Evolutionary conservation across 108 stramenopile genomes (phyloP), one percentile per base, ranked within the genome.

Genomic region (Pseudonitzschia pungens): DNA sequence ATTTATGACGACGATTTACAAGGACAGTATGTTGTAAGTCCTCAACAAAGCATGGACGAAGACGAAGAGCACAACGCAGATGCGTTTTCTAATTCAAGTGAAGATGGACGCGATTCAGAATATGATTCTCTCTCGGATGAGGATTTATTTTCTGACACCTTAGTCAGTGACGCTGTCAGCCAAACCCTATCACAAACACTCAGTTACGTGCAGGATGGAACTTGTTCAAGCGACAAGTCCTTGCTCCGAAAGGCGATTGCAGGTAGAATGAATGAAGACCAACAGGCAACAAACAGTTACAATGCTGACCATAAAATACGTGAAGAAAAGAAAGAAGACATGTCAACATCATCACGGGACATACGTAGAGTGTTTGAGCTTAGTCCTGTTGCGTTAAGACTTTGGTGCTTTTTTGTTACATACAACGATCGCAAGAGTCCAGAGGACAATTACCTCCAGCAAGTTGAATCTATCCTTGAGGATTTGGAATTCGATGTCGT

Each of bases 321-420:
- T 15, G 75, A 81, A 52, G 80, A 76, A 36, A 76, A 81, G 26
- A 76, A 81, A 50, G 72, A 73, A 29, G 71, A 70, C 20, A 58
- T 26, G n/a, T 9, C 18, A 29, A 71, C 45, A 18, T 16, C 33
- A 45, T 48, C 16, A 16, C 14, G 20, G 69, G n/a, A 44, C 22
- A 21, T n/a, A 5, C 26, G 26, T 12, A 58, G 52, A 31, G 36
- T 16, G 0, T 40, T 69, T 54, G 56, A 66, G 22, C 62, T 83
- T 6, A 83, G 82, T 42, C 82, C 81, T 26, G 79, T 81, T 20
- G 80, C 71, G 10, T 68, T 65, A 68, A 54, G 86, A 36, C 20
- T 87, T 0, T 87, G 79, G 82, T 75, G 71, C 41, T 87, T 87
- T 60, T 83, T 87, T 53, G 72, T 75, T 32, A 69, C 81, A 5